phyloP scores from a whole-genome alignment of 2,329 filamentous ascomycete genomes.

The Fusarium buharicum region DNA sequence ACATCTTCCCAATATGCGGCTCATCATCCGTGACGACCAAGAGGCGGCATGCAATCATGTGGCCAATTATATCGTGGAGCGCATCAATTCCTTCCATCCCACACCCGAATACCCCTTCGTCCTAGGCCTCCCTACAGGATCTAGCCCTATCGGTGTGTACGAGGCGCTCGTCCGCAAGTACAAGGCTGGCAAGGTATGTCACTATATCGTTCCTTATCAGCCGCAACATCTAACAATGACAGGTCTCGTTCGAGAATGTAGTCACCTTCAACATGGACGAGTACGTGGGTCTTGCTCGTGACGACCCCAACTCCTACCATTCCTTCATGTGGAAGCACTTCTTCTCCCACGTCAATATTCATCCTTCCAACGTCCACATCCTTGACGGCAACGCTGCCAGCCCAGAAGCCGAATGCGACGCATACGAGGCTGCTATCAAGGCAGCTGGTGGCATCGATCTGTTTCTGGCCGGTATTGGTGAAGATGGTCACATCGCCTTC shows the following conservation, averaged over 20 bases:
- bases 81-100: conserved; percentile 81
- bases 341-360: conserved; percentile 86
- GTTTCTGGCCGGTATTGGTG: conserved; percentile 85
- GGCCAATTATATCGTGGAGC: conserved; percentile 83
- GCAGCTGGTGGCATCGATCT: conserved; percentile 82
- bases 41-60: conserved; percentile 77
- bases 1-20: conserved; percentile 68
- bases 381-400: conserved; percentile 82
- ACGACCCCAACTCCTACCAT: conserved; percentile 88
- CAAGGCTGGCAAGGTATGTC: conserved; percentile 69
- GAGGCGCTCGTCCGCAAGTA: conserved; percentile 76
- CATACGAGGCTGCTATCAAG: conserved; percentile 82
- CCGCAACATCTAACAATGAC: conserved; percentile 28
- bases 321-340: conserved; percentile 95
- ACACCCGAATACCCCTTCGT: conserved; percentile 80
- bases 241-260: conserved; percentile 88
- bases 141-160: conserved; percentile 82
- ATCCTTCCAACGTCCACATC: conserved; percentile 84
- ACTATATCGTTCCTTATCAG: conserved; percentile 14
- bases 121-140: conserved; percentile 84
- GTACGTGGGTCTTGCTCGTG: conserved; percentile 84
- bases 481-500: conserved; percentile 90
- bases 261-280: conserved; percentile 96
- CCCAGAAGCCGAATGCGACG: conserved; percentile 78
- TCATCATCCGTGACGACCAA: conserved; percentile 82